Evolutionary conservation across 2,329 filamentous ascomycete species (phyloP), one percentile per base, ranked within the genome.

Genomic region (Aspergillus sp.): DNA sequence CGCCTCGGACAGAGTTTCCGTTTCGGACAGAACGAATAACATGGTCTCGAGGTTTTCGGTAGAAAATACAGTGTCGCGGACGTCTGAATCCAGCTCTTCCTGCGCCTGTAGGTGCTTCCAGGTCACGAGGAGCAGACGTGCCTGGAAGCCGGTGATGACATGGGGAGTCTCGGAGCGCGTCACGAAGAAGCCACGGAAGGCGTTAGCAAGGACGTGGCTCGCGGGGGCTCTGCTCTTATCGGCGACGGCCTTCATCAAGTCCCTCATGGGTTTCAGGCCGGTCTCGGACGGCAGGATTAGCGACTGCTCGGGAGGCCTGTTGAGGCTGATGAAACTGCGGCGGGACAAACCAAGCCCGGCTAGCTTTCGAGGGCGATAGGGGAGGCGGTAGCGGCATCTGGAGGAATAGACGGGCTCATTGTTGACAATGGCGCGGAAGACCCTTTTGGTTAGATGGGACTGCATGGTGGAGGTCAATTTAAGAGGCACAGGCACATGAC

Each of bases 211-310:
- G 20, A 82, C 74, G n/a, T 68, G 55, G 3, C 68, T 63, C 0
- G 73, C 58, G 11, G 84, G 86, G 7, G 75, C 72, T 20, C 85
- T 74, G 22, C 78, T 66, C 32, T 73, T 69, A 35, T 82, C 71
- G 32, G 72, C 68, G 44, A 79, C 63, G 39, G 75, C 72, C 44
- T 74, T 74, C 32, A 73, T 66, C 55, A 85, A 72, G 37, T 82
- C 72, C 47, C 82, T 72, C 63, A 94, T 74, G 11, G 71, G 72
- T 42, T 77, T 75, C 49, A 86, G 74, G 33, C 86, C 86, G 1
- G 48, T 47, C 30, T 61, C 57, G 2, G 56, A 55, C 75, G 81
- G 48, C 78, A 82, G 39, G 78, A 64, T 46, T 78, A 43, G 28
- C 8, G 48, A 70, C 31, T 78, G 59, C 35, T 72, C 64, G 37